Conservation (phyloP, 352 stramenopile species). For the Peronospora belbahrii region DNA sequence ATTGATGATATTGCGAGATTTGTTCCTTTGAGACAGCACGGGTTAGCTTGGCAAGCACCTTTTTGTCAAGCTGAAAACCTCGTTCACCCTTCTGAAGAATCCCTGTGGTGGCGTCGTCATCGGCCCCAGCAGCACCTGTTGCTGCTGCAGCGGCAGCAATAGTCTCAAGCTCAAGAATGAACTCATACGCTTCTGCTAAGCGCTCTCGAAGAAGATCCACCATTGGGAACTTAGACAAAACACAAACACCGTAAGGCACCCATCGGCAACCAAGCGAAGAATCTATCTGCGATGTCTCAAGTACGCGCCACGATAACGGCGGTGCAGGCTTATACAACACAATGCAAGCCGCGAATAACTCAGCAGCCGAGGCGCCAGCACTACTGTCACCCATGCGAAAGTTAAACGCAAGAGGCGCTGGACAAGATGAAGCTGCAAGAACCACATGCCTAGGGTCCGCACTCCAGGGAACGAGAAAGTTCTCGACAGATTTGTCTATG, state of each 20-base stretch:
- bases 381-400: constrained; percentile 74
- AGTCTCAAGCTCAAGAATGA: constrained; percentile 63
- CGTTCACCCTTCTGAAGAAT: constrained; percentile 13
- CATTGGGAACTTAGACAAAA: constrained; percentile 78
- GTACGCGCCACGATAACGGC: constrained; percentile 41
- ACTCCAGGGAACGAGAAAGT: constrained; percentile 63
- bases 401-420: constrained; percentile 58
- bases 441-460: constrained; percentile 37
- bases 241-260: constrained; percentile 75
- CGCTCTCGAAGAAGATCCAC: constrained; percentile 74
- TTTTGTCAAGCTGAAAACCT: constrained; percentile 69
- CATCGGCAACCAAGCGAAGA: constrained; percentile 37
- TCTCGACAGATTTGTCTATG: constrained; percentile 63
- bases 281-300: constrained; percentile 54
- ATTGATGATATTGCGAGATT: constrained; percentile 43
- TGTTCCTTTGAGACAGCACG: constrained; percentile 59
- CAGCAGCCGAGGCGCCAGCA: constrained; percentile 40
- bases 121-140: neutral
- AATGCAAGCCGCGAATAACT: constrained; percentile 70
- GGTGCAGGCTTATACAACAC: constrained; percentile 76
- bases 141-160: constrained; percentile 33
- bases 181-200: constrained; percentile 74
- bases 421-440: constrained; percentile 35
- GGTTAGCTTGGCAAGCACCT: constrained; percentile 69
- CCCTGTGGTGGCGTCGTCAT: constrained; percentile 10